Base-by-base conservation (phyloP, 1,284 basidiomycete species). In the Ustilago cynodontis region DNA sequence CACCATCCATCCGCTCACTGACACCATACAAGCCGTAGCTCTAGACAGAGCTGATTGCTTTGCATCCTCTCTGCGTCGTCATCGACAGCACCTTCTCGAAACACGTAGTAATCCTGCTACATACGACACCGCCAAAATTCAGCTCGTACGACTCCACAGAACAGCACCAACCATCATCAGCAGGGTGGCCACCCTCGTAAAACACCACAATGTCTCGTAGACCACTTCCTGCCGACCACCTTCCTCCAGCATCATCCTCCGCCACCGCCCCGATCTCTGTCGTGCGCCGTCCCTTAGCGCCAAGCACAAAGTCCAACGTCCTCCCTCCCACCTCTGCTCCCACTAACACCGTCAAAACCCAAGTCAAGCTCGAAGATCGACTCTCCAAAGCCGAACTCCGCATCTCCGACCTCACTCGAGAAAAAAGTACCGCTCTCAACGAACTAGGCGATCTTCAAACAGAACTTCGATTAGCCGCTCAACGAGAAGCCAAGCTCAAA, bases 401-500 rank as follows among this genome's bases (percentile, higher is more conserved):
- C 59, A 64, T 77, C 22, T 50, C 55, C 20, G 75, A 77, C 49
- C 50, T 77, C 16, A 59, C 66, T n/a, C 60, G 57, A 3, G 75
- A 70, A 29, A 77, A 65, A 49, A 41, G 31, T 8, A 56, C 59
- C 1, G 62, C 39, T 1, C 69, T 71, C 24, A 71, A 71, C 26
- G 65, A 77, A 53, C 61, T 77, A 14, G 74, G 69, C 10, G 69
- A 71, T 39, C 62, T 71, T n/a, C 74, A 77, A 39, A 77, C 71
- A 10, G 75, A 77, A 58, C 61, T 77, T 1, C 59, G 75, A 18
- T 64, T 77, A 11, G 63, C 75, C 16, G 66, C 71, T 10, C 75
- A 77, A 51, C 59, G 75, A 9, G 75, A 77, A 58, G 67, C 71
- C 47, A 77, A 77, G 53, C 71, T 77, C 43, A 70, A 65, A 54